Evolutionary conservation across 2,329 filamentous ascomycete species (phyloP).

Genomic region (Corynespora cassiicola): DNA sequence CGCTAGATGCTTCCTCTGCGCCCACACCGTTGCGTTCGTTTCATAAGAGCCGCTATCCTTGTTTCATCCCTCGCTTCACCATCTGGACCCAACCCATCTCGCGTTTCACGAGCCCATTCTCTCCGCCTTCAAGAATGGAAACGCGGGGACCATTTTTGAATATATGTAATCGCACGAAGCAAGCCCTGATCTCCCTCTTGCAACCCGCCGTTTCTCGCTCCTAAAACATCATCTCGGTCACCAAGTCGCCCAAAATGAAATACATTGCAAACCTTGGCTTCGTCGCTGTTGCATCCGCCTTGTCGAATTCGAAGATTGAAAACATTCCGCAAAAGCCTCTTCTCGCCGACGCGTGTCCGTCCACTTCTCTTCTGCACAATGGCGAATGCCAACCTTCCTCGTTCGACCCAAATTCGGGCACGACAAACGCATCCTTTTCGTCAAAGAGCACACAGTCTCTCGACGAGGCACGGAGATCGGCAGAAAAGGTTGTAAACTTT

Average conservation of each 20-base stretch:
- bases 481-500: slow-evolving; percentile 25
- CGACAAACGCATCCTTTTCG: slow-evolving; percentile 17
- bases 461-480: slow-evolving; percentile 28
- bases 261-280: slow-evolving; percentile 24
- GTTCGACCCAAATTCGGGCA: slow-evolving; percentile 10
- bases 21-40: slow-evolving; percentile 4
- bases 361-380: slow-evolving; percentile 26
- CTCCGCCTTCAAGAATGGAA: too few relatives aligned
- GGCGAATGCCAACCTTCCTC: slow-evolving; percentile 28
- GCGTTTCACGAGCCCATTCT: slow-evolving; percentile 24
- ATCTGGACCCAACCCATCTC: slow-evolving; percentile 11
- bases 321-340: slow-evolving; percentile 26
- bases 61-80: slow-evolving; percentile 32
- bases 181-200: not conserved
- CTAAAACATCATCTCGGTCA: slow-evolving; percentile 1
- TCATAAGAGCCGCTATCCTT: too few relatives aligned
- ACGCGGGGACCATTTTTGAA: not conserved
- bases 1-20: not conserved
- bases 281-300: slow-evolving; percentile 27
- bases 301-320: slow-evolving; percentile 26
- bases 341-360: slow-evolving; percentile 30
- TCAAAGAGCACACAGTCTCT: slow-evolving; percentile 28
- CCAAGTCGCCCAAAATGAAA: slow-evolving; percentile 26
- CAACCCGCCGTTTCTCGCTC: too few relatives aligned
- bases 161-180: not conserved